Conservation (phyloP, 164 flowering plant genomes). For the Tetracentron sinense region DNA sequence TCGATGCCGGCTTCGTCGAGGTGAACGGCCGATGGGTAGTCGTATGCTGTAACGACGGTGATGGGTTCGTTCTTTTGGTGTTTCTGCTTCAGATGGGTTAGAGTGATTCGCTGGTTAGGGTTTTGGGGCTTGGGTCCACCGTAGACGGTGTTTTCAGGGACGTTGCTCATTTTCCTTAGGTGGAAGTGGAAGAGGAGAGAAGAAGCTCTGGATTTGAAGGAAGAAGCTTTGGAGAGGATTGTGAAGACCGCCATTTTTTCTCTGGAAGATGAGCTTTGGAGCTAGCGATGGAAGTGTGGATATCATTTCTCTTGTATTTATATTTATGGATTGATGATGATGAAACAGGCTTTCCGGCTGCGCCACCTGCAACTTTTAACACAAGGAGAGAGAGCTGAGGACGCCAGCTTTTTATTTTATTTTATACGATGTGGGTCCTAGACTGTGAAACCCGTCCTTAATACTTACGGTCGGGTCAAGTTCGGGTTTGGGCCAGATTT, state of each 20-base stretch:
- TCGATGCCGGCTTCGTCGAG: slow-evolving; percentile 83
- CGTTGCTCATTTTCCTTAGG: slow-evolving; percentile 57
- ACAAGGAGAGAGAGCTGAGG: no score
- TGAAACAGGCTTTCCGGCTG: background rate
- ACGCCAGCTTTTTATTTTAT: no score
- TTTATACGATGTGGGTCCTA: no score
- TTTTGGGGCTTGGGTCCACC: slow-evolving; percentile 80
- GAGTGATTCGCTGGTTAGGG: slow-evolving; percentile 61
- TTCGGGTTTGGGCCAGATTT: no score
- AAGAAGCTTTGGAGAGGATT: background rate
- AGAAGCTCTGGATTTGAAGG: slow-evolving; percentile 7
- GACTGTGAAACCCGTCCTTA: no score
- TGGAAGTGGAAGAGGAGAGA: slow-evolving; percentile 12
- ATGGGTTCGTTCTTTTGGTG: slow-evolving; percentile 60
- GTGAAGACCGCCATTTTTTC: background rate
- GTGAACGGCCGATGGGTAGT: slow-evolving; percentile 93
- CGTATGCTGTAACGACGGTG: slow-evolving; percentile 88
- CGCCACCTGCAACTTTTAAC: background rate
- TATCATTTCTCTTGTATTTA: no score
- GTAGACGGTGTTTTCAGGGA: slow-evolving; percentile 81
- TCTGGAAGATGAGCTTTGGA: no score
- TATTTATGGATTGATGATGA: no score
- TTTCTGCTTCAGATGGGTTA: slow-evolving; percentile 54
- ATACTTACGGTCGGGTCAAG: no score
- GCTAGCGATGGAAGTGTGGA: no score